Conservation (phyloP, 2,329 filamentous ascomycete species). For the Pseudovirgaria hyperparasitica region DNA sequence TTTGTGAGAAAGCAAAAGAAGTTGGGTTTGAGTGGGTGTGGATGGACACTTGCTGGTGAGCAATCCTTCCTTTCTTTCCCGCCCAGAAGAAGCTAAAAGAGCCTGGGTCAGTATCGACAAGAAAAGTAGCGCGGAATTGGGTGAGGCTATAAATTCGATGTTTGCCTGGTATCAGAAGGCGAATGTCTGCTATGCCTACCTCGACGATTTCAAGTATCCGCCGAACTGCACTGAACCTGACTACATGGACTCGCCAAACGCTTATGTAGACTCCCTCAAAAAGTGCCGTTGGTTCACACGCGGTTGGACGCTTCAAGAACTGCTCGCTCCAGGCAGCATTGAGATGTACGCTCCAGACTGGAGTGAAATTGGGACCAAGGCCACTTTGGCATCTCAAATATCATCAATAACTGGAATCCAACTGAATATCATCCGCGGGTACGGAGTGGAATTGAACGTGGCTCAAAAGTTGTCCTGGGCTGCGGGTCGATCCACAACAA, state of each 20-base stretch:
- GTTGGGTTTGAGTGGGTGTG: neutral
- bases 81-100: no score
- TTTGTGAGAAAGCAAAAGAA: neutral
- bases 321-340: no score
- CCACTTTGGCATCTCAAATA: no score
- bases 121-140: neutral
- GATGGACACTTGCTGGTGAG: constrained; percentile 3
- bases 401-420: no score
- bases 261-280: no score
- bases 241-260: no score
- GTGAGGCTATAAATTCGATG: constrained; percentile 1
- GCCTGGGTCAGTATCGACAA: constrained; percentile 3
- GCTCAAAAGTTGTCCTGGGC: constrained; percentile 10
- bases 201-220: constrained; percentile 1
- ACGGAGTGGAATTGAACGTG: no score
- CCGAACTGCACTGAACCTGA: no score
- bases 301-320: constrained; percentile 5
- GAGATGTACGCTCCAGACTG: no score
- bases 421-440: no score
- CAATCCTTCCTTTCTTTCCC: no score
- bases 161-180: constrained; percentile 1
- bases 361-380: no score
- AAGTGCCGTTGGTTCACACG: constrained; percentile 5
- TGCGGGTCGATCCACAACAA: constrained; percentile 4
- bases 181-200: constrained; percentile 1